These are phyloP conservation scores for Lasiodiplodia theobromae DNA, from an alignment of 2,329 filamentous ascomycete species.

Conservation along the genomic window DNA sequence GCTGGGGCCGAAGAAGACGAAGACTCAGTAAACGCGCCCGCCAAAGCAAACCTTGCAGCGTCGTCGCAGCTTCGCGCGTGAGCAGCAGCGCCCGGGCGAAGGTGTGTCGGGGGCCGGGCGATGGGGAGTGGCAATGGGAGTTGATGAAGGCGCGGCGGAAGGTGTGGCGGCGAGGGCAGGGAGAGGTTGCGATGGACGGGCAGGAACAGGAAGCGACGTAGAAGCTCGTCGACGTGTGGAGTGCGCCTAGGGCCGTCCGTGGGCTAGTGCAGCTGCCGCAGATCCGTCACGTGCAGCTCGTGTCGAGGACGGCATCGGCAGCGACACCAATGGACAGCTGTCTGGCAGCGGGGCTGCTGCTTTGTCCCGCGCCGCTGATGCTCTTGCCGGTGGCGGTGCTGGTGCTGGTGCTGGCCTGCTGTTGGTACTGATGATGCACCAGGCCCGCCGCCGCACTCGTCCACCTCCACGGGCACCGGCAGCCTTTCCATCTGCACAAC, in stretches of 20 bases:
- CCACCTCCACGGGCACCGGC: no score
- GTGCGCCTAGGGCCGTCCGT: slow-evolving; percentile 3
- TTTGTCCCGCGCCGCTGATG: background rate
- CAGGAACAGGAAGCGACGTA: slow-evolving; percentile 28
- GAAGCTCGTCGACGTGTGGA: slow-evolving; percentile 16
- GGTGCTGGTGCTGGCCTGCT: background rate
- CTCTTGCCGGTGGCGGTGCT: background rate
- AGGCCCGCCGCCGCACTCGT: background rate
- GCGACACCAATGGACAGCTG: background rate
- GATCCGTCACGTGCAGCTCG: background rate
- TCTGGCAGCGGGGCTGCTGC: background rate
- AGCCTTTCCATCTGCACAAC: no score
- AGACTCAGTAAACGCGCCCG: slow-evolving; percentile 30
- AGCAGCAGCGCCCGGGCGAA: slow-evolving; percentile 25
- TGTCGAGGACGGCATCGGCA: background rate
- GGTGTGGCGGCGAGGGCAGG: slow-evolving; percentile 11
- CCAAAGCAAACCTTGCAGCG: slow-evolving; percentile 31
- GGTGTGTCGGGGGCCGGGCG: background rate
- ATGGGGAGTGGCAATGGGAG: slow-evolving; percentile 34
- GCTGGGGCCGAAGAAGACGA: slow-evolving; percentile 30
- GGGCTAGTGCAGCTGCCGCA: background rate
- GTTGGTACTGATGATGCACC: background rate
- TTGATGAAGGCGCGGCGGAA: slow-evolving; percentile 27
- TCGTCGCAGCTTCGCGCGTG: slow-evolving; percentile 19
- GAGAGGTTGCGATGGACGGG: slow-evolving; percentile 20